Percentiles rank a stretch among this genome's conserved stretches.
These are phyloP conservation scores for Panicum hallii DNA, from an alignment of 202 grass and related monocot species.

Conservation along the genomic window DNA sequence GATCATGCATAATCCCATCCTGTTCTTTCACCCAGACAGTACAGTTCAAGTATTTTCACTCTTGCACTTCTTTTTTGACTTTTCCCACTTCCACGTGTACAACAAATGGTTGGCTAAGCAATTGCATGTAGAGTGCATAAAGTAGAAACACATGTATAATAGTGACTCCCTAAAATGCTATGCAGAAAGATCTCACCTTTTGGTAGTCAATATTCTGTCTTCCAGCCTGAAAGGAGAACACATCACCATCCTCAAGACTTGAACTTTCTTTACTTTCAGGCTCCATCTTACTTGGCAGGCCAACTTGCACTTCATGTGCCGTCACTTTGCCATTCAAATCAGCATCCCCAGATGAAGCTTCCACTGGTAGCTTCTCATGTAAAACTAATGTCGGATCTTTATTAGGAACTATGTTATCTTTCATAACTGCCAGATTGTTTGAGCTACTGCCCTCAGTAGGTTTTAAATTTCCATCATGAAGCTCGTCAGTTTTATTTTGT, in stretches of 20 bases:
- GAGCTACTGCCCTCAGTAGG: constrained; percentile 49
- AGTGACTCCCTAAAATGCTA: neutral
- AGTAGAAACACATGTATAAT: constrained; percentile 12
- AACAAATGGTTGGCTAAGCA: neutral
- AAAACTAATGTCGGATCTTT: constrained; percentile 91
- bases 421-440: constrained; percentile 55
- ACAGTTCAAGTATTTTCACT: constrained; percentile 6
- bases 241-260: constrained; percentile 70
- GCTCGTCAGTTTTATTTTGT: constrained; percentile 42
- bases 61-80: neutral
- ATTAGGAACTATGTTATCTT: constrained; percentile 56
- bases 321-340: constrained; percentile 51
- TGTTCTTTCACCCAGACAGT: constrained; percentile 21
- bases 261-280: constrained; percentile 51
- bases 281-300: constrained; percentile 51
- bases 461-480: constrained; percentile 52
- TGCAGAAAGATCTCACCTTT: constrained; percentile 55
- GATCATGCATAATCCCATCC: neutral
- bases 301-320: constrained; percentile 48
- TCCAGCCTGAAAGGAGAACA: constrained; percentile 79
- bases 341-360: constrained; percentile 52
- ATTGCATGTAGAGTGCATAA: constrained; percentile 14
- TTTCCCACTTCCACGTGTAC: neutral
- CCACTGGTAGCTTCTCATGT: constrained; percentile 64
- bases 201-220: constrained; percentile 67